Evolutionary conservation across 257 asterid species (phyloP), one percentile per base, ranked within the genome.

Genomic region (Galeopsis tetrahit): DNA sequence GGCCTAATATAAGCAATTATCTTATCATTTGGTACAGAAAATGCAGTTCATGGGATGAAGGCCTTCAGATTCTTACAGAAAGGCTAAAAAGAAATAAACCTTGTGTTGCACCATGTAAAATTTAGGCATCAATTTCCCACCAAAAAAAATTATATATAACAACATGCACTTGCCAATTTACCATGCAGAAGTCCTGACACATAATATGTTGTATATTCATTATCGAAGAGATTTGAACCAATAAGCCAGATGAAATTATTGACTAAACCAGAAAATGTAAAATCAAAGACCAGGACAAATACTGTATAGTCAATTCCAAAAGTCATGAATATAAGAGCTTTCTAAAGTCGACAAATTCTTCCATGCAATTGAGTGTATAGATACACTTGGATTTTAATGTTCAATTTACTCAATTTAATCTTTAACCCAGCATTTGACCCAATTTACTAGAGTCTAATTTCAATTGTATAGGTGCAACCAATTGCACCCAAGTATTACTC

Each of bases 21-120:
- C 69, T 51, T 55, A 57, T 55, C 39, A 49, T 55, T 70, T n/a
- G 38, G 69, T 65, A 38, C 63, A 64, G 39, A 67, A 51, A 53
- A 64, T 33, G 49, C 57, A 69, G 71, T 75, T 75, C 36, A 38
- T 38, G 53, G 70, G 33, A 36, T 48, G 36, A 46, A 38, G 7
- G 53, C 70, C 39, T 14, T 14, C 31, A 68, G 74, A 66, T 60
- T 57, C 38, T 63, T 4, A 55, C 10, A 5, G 3, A 56, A 8
- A 66, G 33, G 46, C 34, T 56, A 42, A 42, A 74, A 39, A 42
- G 4, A 15, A 10, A 61, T 31, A 52, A 17, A 55, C 9, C 17
- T 13, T 3, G 52, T 53, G 14, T 10, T 63, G 40, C 64, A 63
- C 10, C 34, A 42, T 53, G 38, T 10, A 10, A 42, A 63, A 46